Evolutionary conservation across 805 yeast genomes (phyloP), one percentile per base, ranked within the genome.

Genomic region (Yamadazyma takamatsuzukensis): DNA sequence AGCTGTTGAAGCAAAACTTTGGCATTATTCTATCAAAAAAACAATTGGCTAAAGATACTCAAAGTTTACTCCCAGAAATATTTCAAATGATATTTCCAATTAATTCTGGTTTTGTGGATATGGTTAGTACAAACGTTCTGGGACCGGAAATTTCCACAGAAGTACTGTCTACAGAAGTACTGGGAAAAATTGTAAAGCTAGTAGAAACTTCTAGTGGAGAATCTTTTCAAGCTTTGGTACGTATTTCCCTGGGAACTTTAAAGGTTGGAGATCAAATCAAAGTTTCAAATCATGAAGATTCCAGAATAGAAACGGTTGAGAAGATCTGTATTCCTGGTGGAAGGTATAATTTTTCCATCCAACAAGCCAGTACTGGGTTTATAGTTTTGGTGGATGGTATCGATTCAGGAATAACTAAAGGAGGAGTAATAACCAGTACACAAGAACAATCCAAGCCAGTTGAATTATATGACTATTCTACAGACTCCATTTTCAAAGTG

Each of bases 331-430:
- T 88, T 1, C 69, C 84, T 27, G 79, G 86, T 29, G 89, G 89
- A 0, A 67, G 95, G 42, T 88, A 85, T 51, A 71, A 70, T 18
- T 56, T 80, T 2, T 70, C 75, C 0, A 68, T 83, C 0, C 56
- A 64, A 1, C 66, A 65, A 12, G 77, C 80, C 0, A 61, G 70
- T 4, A 72, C 75, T 1, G 96, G 96, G 0, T 70, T 74, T n/a
- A 59, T 85, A 26, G 89, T 78, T 0, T 48, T 88, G 4, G 56
- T 88, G 0, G 68, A 74, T 5, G 94, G 94, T 2, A 56, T 85
- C 16, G 80, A 76, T 25, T 46, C 66, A 2, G 60, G 68, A 17
- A 65, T 82, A 25, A 65, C 69, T 12, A 84, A 82, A 46, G 64
- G 74, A 5, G 90, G 83, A 1, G 72, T 87, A 0, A 56, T 88